These are phyloP conservation scores for Xerocomellus chrysenteron DNA, from an alignment of 768 basidiomycete species.

Conservation along the genomic window DNA sequence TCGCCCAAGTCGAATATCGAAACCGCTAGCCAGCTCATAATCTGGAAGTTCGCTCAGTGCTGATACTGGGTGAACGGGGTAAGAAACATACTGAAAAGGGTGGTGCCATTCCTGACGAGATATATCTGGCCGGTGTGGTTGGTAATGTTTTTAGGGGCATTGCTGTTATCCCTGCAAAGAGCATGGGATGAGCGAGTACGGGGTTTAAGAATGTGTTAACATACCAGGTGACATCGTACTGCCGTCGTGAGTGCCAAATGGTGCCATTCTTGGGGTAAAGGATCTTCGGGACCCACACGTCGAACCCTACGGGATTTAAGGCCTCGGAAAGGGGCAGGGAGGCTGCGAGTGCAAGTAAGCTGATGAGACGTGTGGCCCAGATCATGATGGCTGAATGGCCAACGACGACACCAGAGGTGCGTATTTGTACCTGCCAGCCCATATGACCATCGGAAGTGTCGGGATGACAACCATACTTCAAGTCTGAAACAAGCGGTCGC, in stretches of 20 bases:
- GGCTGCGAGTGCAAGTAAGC: slow-evolving; percentile 12
- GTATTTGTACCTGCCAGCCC: slow-evolving; percentile 3
- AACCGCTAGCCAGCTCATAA: slow-evolving; percentile 21
- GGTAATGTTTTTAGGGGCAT: slow-evolving; percentile 32
- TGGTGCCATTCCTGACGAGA: slow-evolving; percentile 24
- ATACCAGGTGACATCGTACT: slow-evolving; percentile 27
- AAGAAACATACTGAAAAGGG: slow-evolving; percentile 25
- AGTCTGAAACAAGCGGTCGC: neutral
- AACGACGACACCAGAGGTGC: neutral
- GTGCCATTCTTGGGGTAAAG: slow-evolving; percentile 11
- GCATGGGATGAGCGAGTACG: neutral
- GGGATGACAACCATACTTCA: too few species aligned
- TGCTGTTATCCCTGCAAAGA: slow-evolving; percentile 30
- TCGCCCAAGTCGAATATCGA: slow-evolving; percentile 31
- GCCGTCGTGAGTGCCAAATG: neutral
- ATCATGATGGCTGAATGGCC: slow-evolving; percentile 2
- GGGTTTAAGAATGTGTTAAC: neutral
- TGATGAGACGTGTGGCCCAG: neutral
- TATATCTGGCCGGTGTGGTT: slow-evolving; percentile 29
- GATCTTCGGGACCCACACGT: slow-evolving; percentile 31
- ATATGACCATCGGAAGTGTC: too few species aligned
- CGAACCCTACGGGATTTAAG: neutral
- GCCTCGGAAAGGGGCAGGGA: slow-evolving; percentile 7
- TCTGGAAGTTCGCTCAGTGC: slow-evolving; percentile 4
- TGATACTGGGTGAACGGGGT: neutral